Percentiles rank a stretch among this genome's conserved stretches.
phyloP scores from a whole-genome alignment of 306 rosid species.

The Lithocarpus polystachyus region DNA sequence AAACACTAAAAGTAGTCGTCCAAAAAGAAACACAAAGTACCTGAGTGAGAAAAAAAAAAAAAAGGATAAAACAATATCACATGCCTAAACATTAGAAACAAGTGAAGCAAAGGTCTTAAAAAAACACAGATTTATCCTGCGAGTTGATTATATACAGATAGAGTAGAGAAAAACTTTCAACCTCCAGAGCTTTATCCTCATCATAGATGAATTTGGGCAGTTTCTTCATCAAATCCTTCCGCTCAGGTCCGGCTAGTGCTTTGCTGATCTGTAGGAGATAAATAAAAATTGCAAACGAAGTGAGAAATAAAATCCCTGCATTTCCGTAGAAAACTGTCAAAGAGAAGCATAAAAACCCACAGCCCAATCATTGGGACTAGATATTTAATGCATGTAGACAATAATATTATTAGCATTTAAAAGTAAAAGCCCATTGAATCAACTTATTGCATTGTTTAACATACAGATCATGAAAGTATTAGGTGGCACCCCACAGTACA shows the following conservation, averaged over 20 bases:
- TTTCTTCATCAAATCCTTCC: constrained; percentile 89
- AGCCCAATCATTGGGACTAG: background rate
- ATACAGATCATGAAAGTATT: constrained; percentile 3
- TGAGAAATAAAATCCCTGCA: constrained; percentile 14
- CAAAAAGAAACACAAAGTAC: background rate
- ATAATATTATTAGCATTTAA: background rate
- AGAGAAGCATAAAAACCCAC: background rate
- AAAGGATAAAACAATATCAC: background rate
- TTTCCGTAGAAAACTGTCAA: constrained; percentile 4
- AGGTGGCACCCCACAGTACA: constrained; percentile 4
- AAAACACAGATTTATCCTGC: background rate
- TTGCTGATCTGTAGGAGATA: constrained; percentile 73
- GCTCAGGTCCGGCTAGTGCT: constrained; percentile 76
- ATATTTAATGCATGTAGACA: background rate
- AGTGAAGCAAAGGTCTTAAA: background rate
- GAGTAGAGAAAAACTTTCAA: constrained; percentile 32
- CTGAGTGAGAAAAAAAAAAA: background rate
- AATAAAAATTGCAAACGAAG: constrained; percentile 3
- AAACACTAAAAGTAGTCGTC: no score
- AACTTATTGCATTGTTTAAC: background rate
- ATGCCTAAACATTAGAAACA: constrained; percentile 3
- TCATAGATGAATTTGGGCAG: constrained; percentile 93
- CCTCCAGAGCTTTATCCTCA: constrained; percentile 97
- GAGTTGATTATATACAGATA: constrained; percentile 17
- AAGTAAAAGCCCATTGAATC: background rate